Conservation (phyloP, 495 filamentous ascomycete genomes). For the Podospora appendiculata region DNA sequence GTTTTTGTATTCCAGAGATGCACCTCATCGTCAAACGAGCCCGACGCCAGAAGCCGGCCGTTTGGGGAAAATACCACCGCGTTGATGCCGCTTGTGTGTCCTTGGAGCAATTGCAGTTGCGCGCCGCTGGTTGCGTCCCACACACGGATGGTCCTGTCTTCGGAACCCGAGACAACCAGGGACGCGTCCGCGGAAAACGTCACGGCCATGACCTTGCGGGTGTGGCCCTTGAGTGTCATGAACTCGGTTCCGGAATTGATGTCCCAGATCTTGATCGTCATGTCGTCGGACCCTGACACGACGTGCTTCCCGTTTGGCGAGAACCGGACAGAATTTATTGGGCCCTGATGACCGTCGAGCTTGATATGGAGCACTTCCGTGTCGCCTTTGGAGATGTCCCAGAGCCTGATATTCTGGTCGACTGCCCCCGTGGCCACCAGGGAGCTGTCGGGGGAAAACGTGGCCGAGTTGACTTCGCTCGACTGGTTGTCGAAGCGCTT, state of each 20-base stretch:
- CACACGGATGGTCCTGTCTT: conserved; percentile 24
- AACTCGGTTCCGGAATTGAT: neutral
- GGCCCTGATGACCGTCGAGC: conserved; percentile 5
- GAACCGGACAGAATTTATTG: conserved; percentile 23
- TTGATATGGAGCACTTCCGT: neutral
- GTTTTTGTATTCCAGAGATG: conserved; percentile 25
- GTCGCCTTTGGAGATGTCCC: conserved; percentile 14
- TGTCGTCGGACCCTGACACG: neutral
- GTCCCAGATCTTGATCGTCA: neutral
- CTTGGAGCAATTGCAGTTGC: conserved; percentile 3
- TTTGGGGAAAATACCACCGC: conserved; percentile 11
- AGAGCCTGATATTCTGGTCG: conserved; percentile 27
- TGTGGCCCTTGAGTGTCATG: neutral
- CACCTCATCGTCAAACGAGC: conserved; percentile 19
- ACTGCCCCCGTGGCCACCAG: conserved; percentile 22
- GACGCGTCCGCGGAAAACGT: neutral
- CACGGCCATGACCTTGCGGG: neutral
- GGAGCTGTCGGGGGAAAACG: conserved; percentile 5
- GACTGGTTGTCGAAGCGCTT: neutral
- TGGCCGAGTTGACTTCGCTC: neutral
- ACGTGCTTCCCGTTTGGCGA: conserved; percentile 24
- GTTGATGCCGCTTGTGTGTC: neutral
- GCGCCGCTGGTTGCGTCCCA: conserved; percentile 22
- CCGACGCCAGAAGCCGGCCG: conserved; percentile 18
- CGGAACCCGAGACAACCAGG: conserved; percentile 21